phyloP scores from a whole-genome alignment of 2,329 filamentous ascomycete species.

The Aspergillus ibericus region DNA sequence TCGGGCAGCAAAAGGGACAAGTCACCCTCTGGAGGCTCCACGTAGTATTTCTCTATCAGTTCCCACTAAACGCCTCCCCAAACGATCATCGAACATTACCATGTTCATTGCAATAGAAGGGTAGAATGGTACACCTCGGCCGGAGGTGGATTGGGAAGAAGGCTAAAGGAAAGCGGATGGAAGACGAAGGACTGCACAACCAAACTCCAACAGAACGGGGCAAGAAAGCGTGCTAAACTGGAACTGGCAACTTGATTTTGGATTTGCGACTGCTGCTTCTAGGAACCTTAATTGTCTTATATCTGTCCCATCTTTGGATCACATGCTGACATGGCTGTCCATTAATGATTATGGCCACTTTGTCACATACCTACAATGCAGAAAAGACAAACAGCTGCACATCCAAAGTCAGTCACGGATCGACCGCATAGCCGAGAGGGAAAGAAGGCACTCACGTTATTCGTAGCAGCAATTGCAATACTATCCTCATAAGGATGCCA shows the following conservation, averaged over 20 bases:
- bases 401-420: constrained; percentile 16
- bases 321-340: constrained; percentile 26
- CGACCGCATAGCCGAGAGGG: neutral
- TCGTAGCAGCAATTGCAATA: constrained; percentile 98
- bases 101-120: constrained; percentile 5
- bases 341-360: constrained; percentile 23
- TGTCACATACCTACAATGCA: constrained; percentile 56
- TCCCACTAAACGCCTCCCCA: constrained; percentile 29
- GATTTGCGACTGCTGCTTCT: constrained; percentile 24
- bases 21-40: constrained; percentile 13
- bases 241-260: constrained; percentile 26
- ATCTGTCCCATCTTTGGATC: constrained; percentile 12
- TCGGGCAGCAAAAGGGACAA: constrained; percentile 21
- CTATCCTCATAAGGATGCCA: constrained; percentile 99
- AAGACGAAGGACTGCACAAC: constrained; percentile 6
- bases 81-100: constrained; percentile 20
- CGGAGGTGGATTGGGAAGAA: constrained; percentile 4
- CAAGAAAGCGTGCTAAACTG: constrained; percentile 16
- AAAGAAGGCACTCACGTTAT: constrained; percentile 74
- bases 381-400: constrained; percentile 74
- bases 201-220: constrained; percentile 21
- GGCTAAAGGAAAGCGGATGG: constrained; percentile 13
- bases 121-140: constrained; percentile 9
- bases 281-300: constrained; percentile 22
- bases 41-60: constrained; percentile 33